Base-by-base conservation (phyloP, 1,139 yeast genomes). In the Suhomyces bokatorum region DNA sequence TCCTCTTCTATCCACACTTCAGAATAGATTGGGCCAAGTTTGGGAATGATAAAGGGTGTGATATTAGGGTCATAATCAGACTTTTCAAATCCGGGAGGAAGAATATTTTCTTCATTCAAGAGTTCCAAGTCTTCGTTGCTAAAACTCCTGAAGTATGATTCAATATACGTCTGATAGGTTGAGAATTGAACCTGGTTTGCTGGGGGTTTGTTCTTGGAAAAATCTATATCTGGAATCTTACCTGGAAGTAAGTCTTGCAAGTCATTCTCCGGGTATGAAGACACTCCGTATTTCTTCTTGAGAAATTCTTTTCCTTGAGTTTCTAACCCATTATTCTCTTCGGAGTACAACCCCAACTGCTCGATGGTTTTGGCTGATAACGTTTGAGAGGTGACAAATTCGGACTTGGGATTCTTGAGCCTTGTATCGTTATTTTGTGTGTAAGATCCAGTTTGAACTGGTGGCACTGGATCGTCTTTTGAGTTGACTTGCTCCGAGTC, bases 1-100 rank as follows among this genome's bases (percentile, higher is more conserved):
- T 89, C 97, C 58, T 89, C 97, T 40, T 85, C 90, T 4, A 83
- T 78, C 99, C 99, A 93, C 1, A 80, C 75, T 40, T 87, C 91
- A 0, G 86, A 81, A 59, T 91, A 93, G 32, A 82, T 70, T 5
- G 85, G 85, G 0, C 99, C 98, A 32, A 93, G 64, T 41, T 86
- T 87, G 2, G 99, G 99, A 10, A 91, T 86, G 33, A 82, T 62
- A 52, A 76, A 84, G 1, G 93, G 90, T 3, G 85, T 79, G 2
- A 81, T 72, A 42, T 76, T 78, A 0, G 88, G 85, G 57, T 85
- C 89, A 59, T 85, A 85, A 37, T 74, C 70, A 11, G 52, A 57
- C 33, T 66, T 58, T 54, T 75, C 72, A 44, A 83, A 64, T 7
- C 73, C 76, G 1, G 81, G 78, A 28, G 85, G 87, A 32, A 78